Evolutionary conservation across 257 asterid species (phyloP), one percentile per base, ranked within the genome.

Genomic region (Nicotiana sylvestris): DNA sequence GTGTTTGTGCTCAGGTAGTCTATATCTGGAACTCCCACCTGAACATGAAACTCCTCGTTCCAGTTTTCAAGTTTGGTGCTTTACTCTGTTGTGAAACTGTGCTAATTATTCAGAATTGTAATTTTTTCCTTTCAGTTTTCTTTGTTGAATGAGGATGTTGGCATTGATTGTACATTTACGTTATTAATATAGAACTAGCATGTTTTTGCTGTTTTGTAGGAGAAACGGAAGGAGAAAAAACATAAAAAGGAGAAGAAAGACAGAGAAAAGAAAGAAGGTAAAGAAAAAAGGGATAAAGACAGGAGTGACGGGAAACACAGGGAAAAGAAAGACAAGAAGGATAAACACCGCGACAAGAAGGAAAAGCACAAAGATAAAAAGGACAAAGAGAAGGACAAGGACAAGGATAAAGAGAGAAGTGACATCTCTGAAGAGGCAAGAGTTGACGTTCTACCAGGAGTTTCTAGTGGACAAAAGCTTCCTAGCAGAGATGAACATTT

Each of bases 221-320:
- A 85, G 84, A 94, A 88, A 84, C 86, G 82, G 86, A 92, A 85
- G 68, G 97, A 91, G 88, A 92, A 88, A 82, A 92, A 85, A 80
- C 90, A 89, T 83, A 93, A 88, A 82, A 93, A 86, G 91, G 98
- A 91, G 53, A 91, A 89, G 85, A 91, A 90, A 88, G 93, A 88
- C 29, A 91, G 82, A 85, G 94, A 87, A 80, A 88, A 87, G 87
- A 92, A 85, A 87, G 92, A 91, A 78, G 92, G 90, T 27, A 91
- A 88, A 85, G 91, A 85, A 53, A 92, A 87, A 69, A 82, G 82
- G 90, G 98, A 88, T 86, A 91, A 87, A 83, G 95, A 86, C 79
- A 91, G 90, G 88, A 87, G 88, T 80, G 87, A 83, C 81, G 91
- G 86, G 66, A 92, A 91, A 87, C 92, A 82, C 80, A 90, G 79